Conservation (phyloP, 73 alveolate species). For the Tetrahymena malaccensis region DNA sequence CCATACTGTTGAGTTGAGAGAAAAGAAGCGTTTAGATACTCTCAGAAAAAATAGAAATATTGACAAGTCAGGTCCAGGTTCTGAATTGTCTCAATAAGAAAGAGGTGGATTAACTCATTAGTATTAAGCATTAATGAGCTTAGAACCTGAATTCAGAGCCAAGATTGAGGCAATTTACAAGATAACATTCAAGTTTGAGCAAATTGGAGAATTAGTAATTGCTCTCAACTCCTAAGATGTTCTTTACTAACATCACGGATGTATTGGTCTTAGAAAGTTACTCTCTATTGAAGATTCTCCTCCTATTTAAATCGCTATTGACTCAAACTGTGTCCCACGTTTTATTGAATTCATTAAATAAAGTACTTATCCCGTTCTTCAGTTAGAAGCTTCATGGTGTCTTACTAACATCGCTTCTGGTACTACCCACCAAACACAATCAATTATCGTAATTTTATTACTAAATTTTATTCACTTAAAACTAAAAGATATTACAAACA, state of each 20-base stretch:
- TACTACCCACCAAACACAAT: slow-evolving; percentile 77
- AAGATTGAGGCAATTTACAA: background rate
- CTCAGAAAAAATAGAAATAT: background rate
- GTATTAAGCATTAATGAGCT: background rate
- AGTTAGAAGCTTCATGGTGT: slow-evolving; percentile 96
- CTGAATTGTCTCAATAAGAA: background rate
- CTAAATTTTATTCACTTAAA: background rate
- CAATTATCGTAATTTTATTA: slow-evolving; percentile 41
- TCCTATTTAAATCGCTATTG: slow-evolving; percentile 91
- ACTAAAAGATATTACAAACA: background rate
- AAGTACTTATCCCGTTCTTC: slow-evolving; percentile 70
- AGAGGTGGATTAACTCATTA: background rate
- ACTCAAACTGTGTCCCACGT: slow-evolving; percentile 83
- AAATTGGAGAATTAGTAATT: background rate
- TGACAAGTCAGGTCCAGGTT: background rate
- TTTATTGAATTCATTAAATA: slow-evolving; percentile 72
- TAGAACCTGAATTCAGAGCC: background rate
- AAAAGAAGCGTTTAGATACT: background rate
- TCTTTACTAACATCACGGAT: slow-evolving; percentile 55
- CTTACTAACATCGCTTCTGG: slow-evolving; percentile 96
- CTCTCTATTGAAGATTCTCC: slow-evolving; percentile 68
- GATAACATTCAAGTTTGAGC: background rate
- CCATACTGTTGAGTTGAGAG: background rate
- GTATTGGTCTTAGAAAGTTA: slow-evolving; percentile 91
- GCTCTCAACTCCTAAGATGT: slow-evolving; percentile 42